These are phyloP conservation scores for Cyberlindnera petersonii DNA, from an alignment of 805 yeast species.

Conservation along the genomic window DNA sequence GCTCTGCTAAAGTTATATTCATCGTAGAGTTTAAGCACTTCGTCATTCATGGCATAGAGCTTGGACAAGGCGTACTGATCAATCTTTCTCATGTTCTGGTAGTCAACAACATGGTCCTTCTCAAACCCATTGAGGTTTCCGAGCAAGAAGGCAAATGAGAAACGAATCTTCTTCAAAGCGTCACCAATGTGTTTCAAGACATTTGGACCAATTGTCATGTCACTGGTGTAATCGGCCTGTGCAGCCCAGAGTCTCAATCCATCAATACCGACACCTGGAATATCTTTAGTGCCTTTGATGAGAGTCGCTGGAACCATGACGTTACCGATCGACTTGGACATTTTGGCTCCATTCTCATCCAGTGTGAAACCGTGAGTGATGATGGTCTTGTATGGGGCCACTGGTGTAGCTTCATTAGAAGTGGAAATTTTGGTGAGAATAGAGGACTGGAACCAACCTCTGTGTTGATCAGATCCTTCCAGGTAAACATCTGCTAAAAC, in stretches of 20 bases:
- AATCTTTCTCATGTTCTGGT: constrained; percentile 38
- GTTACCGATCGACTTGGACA: constrained; percentile 93
- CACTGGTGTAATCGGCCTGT: constrained; percentile 79
- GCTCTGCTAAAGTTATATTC: constrained; percentile 65
- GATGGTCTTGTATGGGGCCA: constrained; percentile 67
- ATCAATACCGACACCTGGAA: constrained; percentile 78
- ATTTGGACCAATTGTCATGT: constrained; percentile 69
- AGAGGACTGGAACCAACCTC: constrained; percentile 99
- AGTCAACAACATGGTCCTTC: constrained; percentile 32
- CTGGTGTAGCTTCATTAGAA: constrained; percentile 20
- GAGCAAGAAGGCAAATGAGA: constrained; percentile 73
- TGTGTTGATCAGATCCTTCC: constrained; percentile 97
- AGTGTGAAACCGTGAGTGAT: constrained; percentile 92
- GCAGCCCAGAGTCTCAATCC: constrained; percentile 92
- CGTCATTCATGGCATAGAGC: constrained; percentile 43
- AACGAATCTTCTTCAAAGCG: constrained; percentile 72
- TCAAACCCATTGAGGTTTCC: constrained; percentile 63
- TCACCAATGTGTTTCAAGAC: constrained; percentile 75
- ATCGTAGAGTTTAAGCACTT: constrained; percentile 44
- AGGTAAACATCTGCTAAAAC: constrained; percentile 76
- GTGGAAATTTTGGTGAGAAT: constrained; percentile 69
- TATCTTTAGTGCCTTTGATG: constrained; percentile 50
- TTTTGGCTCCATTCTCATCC: constrained; percentile 81
- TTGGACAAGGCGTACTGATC: constrained; percentile 65
- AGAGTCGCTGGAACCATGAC: constrained; percentile 65